phyloP scores from a whole-genome alignment of 2,329 filamentous ascomycete species.

The Botryosphaeria dothidea region DNA sequence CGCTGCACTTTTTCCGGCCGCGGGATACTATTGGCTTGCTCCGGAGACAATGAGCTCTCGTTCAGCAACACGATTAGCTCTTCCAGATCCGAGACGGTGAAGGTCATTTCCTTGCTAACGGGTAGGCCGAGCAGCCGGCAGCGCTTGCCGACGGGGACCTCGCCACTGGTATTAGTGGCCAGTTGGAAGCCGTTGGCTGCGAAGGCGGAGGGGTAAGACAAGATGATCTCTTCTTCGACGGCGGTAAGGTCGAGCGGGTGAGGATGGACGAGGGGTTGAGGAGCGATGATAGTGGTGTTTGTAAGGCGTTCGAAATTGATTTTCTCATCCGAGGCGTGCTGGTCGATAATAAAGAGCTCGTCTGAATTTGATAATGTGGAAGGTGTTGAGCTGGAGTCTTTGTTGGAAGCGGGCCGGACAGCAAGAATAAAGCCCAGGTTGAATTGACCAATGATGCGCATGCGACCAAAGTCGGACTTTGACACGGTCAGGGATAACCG shows the following conservation, averaged over 20 bases:
- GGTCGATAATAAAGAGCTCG: slow-evolving; percentile 97
- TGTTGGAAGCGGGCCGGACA: slow-evolving; percentile 55
- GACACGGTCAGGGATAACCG: slow-evolving; percentile 83
- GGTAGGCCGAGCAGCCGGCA: slow-evolving; percentile 79
- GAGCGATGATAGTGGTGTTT: slow-evolving; percentile 77
- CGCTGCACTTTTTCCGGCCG: slow-evolving; percentile 85
- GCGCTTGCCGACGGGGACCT: slow-evolving; percentile 69
- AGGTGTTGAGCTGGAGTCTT: slow-evolving; percentile 28
- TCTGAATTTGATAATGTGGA: slow-evolving; percentile 40
- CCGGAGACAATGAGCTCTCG: slow-evolving; percentile 49
- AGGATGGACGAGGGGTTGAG: slow-evolving; percentile 84
- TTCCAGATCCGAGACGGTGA: slow-evolving; percentile 79
- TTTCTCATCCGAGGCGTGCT: slow-evolving; percentile 97
- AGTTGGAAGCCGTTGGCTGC: slow-evolving; percentile 89
- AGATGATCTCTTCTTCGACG: slow-evolving; percentile 87
- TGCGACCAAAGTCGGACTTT: slow-evolving; percentile 82
- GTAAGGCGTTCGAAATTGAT: slow-evolving; percentile 96
- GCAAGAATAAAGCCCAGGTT: slow-evolving; percentile 95
- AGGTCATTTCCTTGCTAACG: slow-evolving; percentile 85
- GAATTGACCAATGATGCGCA: slow-evolving; percentile 92
- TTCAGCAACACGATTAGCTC: slow-evolving; percentile 82
- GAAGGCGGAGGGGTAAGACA: slow-evolving; percentile 71
- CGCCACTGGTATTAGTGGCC: slow-evolving; percentile 67
- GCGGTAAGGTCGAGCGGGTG: slow-evolving; percentile 84
- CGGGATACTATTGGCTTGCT: slow-evolving; percentile 51